Evolutionary conservation across 129 eudicot genomes (phyloP).

Genomic region (Escallonia rubra): DNA sequence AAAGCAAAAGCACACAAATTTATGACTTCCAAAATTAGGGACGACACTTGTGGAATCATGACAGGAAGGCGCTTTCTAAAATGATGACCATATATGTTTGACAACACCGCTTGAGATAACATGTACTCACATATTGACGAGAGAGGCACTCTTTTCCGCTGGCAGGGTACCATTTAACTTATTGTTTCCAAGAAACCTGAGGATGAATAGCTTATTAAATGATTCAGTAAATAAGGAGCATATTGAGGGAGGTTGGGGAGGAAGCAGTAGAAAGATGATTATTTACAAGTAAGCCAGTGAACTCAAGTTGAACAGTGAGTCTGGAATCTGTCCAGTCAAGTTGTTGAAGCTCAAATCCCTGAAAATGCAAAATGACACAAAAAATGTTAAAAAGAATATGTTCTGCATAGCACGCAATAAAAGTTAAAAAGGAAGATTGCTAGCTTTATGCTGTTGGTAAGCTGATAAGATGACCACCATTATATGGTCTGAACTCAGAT

Average conservation of each 20-base stretch:
- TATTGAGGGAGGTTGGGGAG: not conserved
- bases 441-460: not conserved
- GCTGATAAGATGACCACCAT: not conserved
- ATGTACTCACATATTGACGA: constrained; percentile 47
- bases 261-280: constrained; percentile 6
- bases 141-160: constrained; percentile 31
- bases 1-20: not conserved
- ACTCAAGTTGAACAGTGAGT: constrained; percentile 46
- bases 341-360: constrained; percentile 93
- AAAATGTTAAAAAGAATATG: not conserved
- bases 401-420: not conserved
- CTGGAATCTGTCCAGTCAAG: constrained; percentile 62
- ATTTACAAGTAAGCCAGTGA: constrained; percentile 54
- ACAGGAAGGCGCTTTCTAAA: not conserved
- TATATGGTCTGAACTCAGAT: not conserved
- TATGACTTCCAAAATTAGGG: not conserved
- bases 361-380: constrained; percentile 13
- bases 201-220: constrained; percentile 4
- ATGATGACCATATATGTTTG: not conserved
- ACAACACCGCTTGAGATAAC: not conserved
- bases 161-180: constrained; percentile 60
- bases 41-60: too few relatives aligned
- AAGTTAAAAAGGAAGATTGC: not conserved
- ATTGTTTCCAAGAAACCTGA: constrained; percentile 86
- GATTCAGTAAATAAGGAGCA: not conserved